These are phyloP conservation scores for Phytophthora foliorum DNA, from an alignment of 352 stramenopile genomes.

Conservation along the genomic window DNA sequence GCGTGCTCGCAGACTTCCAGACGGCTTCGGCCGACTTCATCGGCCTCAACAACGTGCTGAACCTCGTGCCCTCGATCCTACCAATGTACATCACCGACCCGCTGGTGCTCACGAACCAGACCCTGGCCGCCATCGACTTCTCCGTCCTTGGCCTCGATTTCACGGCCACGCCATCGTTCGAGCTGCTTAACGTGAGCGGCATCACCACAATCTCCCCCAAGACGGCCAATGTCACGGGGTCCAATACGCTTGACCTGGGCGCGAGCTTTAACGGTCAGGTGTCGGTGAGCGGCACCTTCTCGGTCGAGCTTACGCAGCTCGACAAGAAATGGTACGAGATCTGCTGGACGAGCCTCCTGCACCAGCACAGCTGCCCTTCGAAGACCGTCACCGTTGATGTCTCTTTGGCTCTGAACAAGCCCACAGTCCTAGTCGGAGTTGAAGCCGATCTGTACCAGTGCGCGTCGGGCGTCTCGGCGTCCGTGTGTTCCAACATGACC, in stretches of 20 bases:
- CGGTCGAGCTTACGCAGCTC: slow-evolving; percentile 58
- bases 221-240: slow-evolving; percentile 49
- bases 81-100: slow-evolving; percentile 44
- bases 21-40: slow-evolving; percentile 32
- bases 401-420: slow-evolving; percentile 45
- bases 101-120: slow-evolving; percentile 40
- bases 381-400: slow-evolving; percentile 47
- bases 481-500: slow-evolving; percentile 57
- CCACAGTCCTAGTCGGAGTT: slow-evolving; percentile 34
- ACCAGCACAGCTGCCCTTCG: slow-evolving; percentile 48
- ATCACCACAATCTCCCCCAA: slow-evolving; percentile 46
- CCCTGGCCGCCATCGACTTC: slow-evolving; percentile 39
- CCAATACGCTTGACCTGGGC: slow-evolving; percentile 47
- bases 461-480: slow-evolving; percentile 26
- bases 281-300: slow-evolving; percentile 46
- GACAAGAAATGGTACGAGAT: slow-evolving; percentile 73
- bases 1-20: slow-evolving; percentile 34
- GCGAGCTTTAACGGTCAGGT: slow-evolving; percentile 50
- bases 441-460: slow-evolving; percentile 51
- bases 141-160: slow-evolving; percentile 41
- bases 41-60: slow-evolving; percentile 44
- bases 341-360: slow-evolving; percentile 59
- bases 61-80: slow-evolving; percentile 30
- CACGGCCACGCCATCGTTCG: slow-evolving; percentile 42
- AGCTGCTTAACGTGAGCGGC: slow-evolving; percentile 35